Conservation (phyloP, 306 rosid genomes). For the Dryas drummondii region DNA sequence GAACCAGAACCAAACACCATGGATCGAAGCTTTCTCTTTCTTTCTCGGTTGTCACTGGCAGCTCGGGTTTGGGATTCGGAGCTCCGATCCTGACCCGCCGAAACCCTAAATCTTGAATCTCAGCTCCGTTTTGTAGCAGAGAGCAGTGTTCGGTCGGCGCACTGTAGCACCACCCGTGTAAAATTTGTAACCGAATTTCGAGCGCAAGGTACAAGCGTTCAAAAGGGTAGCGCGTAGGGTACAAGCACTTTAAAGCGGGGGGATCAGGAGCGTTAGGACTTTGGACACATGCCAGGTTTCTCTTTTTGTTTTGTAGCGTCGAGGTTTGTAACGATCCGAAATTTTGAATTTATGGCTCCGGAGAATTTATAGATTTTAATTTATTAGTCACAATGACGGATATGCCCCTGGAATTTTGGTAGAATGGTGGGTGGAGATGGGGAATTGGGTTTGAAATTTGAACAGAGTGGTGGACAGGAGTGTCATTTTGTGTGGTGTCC, state of each 20-base stretch:
- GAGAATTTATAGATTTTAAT: background rate
- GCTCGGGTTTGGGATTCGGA: background rate
- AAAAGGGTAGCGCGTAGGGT: background rate
- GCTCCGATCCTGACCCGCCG: conserved; percentile 13
- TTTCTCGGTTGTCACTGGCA: background rate
- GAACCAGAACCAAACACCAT: conserved; percentile 13
- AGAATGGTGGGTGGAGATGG: background rate
- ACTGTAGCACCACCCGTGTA: conserved; percentile 18
- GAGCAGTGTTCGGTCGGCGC: conserved; percentile 4
- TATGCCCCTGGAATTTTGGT: background rate
- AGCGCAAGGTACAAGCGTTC: conserved; percentile 1
- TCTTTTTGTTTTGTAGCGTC: conserved; percentile 9
- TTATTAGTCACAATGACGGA: background rate
- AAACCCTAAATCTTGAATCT: conserved; percentile 26
- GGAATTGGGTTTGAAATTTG: conserved; percentile 9
- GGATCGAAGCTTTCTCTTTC: background rate
- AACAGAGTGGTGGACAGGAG: conserved; percentile 6
- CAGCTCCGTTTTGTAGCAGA: conserved; percentile 22
- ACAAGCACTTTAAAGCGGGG: conserved; percentile 7
- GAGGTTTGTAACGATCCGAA: conserved; percentile 14
- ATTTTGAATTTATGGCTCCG: conserved; percentile 29
- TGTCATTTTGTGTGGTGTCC: conserved; percentile 23
- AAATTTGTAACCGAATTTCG: background rate
- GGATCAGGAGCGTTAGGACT: background rate
- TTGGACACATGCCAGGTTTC: background rate